These are phyloP conservation scores for Silene latifolia DNA, from an alignment of 148 eudicot species.

Conservation along the genomic window DNA sequence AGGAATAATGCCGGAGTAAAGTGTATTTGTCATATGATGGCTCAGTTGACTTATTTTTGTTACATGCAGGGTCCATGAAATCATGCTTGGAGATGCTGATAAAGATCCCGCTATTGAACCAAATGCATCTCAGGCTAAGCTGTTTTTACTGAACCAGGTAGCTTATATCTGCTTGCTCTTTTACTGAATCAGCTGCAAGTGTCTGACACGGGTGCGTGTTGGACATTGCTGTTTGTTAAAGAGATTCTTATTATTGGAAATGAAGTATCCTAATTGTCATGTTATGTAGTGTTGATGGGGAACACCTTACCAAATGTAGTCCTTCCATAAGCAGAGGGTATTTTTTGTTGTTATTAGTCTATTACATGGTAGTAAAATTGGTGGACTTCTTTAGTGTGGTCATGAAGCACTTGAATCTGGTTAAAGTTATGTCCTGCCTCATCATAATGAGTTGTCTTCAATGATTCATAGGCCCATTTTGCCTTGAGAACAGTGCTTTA, in stretches of 20 bases:
- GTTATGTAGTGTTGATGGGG: not conserved
- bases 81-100: slow-evolving; percentile 69
- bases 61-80: slow-evolving; percentile 71
- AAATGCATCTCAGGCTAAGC: slow-evolving; percentile 60
- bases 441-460: not conserved
- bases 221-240: too few relatives aligned
- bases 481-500: too few relatives aligned
- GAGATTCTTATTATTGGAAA: not conserved
- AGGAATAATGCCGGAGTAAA: not conserved
- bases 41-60: not conserved
- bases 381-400: too few relatives aligned
- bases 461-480: too few relatives aligned
- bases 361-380: too few relatives aligned
- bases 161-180: not conserved
- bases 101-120: slow-evolving; percentile 63
- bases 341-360: too few relatives aligned
- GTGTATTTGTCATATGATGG: not conserved
- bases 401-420: too few relatives aligned
- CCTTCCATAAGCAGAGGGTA: not conserved
- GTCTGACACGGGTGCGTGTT: not conserved
- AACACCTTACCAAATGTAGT: not conserved
- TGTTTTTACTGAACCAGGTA: slow-evolving; percentile 69
- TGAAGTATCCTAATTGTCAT: not conserved
- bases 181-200: not conserved
- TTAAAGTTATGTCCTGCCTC: not conserved